phyloP scores from a whole-genome alignment of 176 grass and related monocot species.

The Cocos nucifera region DNA sequence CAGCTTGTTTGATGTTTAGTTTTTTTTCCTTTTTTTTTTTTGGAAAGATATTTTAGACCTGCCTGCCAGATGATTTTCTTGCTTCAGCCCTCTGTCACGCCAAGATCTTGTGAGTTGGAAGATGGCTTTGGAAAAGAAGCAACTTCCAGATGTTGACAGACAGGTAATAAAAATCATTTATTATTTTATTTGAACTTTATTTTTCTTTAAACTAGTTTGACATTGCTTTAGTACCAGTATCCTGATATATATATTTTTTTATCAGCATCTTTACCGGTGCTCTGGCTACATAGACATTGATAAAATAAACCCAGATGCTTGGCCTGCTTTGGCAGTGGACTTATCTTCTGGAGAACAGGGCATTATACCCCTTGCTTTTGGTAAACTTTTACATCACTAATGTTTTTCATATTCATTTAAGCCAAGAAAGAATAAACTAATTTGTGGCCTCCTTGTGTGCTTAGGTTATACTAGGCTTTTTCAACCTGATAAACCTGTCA shows the following conservation, averaged over 20 bases:
- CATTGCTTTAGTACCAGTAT: no score
- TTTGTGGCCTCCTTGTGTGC: not conserved
- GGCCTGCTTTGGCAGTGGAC: constrained; percentile 80
- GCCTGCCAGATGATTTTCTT: not conserved
- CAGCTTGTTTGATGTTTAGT: no score
- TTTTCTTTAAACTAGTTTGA: no score
- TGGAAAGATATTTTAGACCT: not conserved
- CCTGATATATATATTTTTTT: constrained; percentile 2
- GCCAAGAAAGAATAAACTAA: not conserved
- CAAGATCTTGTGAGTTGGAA: constrained; percentile 96
- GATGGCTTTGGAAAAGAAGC: constrained; percentile 75
- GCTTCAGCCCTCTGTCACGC: constrained; percentile 66
- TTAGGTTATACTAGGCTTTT: constrained; percentile 94
- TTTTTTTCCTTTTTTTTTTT: no score
- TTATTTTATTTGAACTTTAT: no score
- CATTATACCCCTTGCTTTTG: constrained; percentile 90
- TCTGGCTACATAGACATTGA: constrained; percentile 86
- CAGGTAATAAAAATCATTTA: constrained; percentile 38
- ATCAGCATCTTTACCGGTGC: constrained; percentile 52
- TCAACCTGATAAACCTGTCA: constrained; percentile 90
- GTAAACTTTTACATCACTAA: constrained; percentile 35
- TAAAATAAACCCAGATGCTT: constrained; percentile 80
- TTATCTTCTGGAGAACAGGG: constrained; percentile 73
- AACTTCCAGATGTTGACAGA: constrained; percentile 73
- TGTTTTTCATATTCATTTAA: constrained; percentile 3